These are phyloP conservation scores for Tuber brumale DNA, from an alignment of 495 filamentous ascomycete genomes.

Conservation along the genomic window DNA sequence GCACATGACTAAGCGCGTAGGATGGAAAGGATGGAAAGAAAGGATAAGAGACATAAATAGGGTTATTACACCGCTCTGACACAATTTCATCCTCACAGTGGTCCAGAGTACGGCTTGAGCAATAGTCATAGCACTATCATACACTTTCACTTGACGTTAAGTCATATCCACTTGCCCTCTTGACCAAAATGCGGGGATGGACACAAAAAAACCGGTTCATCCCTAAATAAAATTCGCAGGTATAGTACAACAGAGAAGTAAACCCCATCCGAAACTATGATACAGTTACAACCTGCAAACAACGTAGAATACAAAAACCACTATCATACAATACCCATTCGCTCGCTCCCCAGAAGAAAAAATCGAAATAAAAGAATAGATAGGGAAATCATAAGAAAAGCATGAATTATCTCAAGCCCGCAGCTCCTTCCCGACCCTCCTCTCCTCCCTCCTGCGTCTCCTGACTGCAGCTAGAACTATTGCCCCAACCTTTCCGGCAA, in stretches of 20 bases:
- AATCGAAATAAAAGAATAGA: background rate
- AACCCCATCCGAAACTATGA: background rate
- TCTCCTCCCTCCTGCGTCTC: conserved; percentile 21
- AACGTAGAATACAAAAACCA: background rate
- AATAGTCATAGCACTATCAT: background rate
- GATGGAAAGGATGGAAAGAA: no score
- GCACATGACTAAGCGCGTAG: no score
- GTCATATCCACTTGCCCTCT: background rate
- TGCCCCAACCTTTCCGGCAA: conserved; percentile 30
- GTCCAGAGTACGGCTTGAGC: background rate
- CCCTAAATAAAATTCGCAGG: conserved; percentile 1
- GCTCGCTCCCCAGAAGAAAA: background rate
- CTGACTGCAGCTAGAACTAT: conserved; percentile 22
- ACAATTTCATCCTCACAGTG: background rate
- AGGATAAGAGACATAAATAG: background rate
- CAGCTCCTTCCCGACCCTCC: background rate
- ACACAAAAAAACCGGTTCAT: background rate
- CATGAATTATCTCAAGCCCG: background rate
- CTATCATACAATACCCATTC: background rate
- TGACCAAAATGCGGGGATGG: background rate
- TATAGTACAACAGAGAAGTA: background rate
- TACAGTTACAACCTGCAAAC: background rate
- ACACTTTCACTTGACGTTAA: background rate
- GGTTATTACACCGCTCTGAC: background rate
- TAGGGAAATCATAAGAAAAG: background rate